Percentiles rank a stretch among this genome's conserved stretches.
These are phyloP conservation scores for Wickerhamomyces queroliae DNA, from an alignment of 805 yeast genomes.

Conservation along the genomic window DNA sequence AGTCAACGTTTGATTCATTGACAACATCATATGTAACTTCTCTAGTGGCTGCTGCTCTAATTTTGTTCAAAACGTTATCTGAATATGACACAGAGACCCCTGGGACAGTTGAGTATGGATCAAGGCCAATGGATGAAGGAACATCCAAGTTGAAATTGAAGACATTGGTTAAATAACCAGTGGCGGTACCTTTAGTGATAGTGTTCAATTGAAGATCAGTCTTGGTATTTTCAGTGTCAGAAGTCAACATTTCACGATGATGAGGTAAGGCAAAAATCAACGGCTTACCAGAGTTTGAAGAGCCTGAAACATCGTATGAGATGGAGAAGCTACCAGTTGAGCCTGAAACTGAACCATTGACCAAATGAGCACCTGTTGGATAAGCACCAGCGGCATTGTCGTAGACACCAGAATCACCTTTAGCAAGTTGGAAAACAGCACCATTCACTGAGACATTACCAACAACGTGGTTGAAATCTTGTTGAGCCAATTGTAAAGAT, in stretches of 20 bases:
- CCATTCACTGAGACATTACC: conserved; percentile 41
- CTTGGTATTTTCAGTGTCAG: conserved; percentile 21
- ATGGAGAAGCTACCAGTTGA: conserved; percentile 36
- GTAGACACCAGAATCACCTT: conserved; percentile 38
- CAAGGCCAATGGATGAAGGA: conserved; percentile 39
- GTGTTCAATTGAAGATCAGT: conserved; percentile 39
- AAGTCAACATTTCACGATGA: conserved; percentile 40
- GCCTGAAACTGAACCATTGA: conserved; percentile 33
- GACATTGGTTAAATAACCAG: conserved; percentile 35
- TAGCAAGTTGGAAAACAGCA: conserved; percentile 53
- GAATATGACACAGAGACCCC: conserved; percentile 25
- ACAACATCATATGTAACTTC: conserved; percentile 35
- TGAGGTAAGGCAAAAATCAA: conserved; percentile 67
- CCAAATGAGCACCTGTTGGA: conserved; percentile 40
- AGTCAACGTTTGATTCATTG: conserved; percentile 53
- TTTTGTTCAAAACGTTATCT: conserved; percentile 21
- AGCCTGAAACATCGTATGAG: conserved; percentile 37
- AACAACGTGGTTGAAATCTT: conserved; percentile 33
- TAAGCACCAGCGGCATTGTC: conserved; percentile 63
- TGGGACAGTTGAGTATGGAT: conserved; percentile 31
- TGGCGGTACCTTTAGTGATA: conserved; percentile 42
- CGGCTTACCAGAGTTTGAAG: conserved; percentile 35
- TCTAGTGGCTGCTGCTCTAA: conserved; percentile 27
- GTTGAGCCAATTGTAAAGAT: conserved; percentile 21
- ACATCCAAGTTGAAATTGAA: conserved; percentile 38